phyloP scores from a whole-genome alignment of 2,329 filamentous ascomycete genomes.

The Pyricularia sp. region DNA sequence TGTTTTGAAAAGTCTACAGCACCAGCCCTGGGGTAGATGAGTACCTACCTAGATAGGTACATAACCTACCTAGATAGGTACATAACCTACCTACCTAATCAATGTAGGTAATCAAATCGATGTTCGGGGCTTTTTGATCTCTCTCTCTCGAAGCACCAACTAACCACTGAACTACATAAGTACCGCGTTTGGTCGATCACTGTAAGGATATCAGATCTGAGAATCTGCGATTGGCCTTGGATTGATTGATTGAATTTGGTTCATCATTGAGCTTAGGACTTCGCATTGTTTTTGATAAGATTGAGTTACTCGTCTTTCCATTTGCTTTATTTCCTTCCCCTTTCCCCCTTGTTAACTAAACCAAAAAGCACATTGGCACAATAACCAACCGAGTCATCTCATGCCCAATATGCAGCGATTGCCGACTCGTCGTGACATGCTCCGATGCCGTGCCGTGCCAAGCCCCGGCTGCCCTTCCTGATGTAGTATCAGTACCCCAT shows the following conservation, averaged over 20 bases:
- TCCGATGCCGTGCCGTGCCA: neutral
- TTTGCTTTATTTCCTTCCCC: neutral
- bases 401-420: neutral
- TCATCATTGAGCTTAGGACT: neutral
- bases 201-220: neutral
- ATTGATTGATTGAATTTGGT: neutral
- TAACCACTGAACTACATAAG: no score
- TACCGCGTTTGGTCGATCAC: neutral
- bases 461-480: neutral
- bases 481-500: neutral
- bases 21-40: no score
- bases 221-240: neutral
- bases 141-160: no score
- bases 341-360: neutral
- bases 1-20: no score
- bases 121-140: no score
- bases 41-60: no score
- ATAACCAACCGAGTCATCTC: neutral
- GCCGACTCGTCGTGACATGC: neutral
- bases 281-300: neutral
- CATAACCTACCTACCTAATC: no score
- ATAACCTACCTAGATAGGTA: no score
- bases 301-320: no score
- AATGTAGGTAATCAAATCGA: no score
- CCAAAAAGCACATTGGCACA: no score